Conservation (phyloP, 2,329 filamentous ascomycete species). For the Dactylellina leptospora region DNA sequence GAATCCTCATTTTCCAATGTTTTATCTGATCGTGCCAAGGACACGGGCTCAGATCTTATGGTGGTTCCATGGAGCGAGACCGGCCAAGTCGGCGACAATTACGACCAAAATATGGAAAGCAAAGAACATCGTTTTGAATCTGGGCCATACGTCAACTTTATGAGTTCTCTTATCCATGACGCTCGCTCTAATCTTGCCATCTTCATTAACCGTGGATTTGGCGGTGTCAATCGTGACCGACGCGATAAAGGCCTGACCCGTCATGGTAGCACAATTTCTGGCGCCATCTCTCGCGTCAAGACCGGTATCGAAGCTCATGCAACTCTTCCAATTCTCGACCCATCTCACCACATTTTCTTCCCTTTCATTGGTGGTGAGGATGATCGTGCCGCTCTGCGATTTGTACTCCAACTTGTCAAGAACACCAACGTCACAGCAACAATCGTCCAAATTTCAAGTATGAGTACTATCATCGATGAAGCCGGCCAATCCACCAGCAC, state of each 20-base stretch:
- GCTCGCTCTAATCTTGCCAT: slow-evolving; percentile 76
- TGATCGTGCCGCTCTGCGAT: slow-evolving; percentile 78
- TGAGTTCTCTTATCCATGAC: slow-evolving; percentile 72
- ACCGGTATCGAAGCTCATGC: slow-evolving; percentile 64
- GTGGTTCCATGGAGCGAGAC: slow-evolving; percentile 91
- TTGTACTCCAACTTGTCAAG: slow-evolving; percentile 84
- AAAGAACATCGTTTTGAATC: slow-evolving; percentile 68
- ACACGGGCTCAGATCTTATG: slow-evolving; percentile 76
- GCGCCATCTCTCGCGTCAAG: slow-evolving; percentile 54
- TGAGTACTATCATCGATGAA: slow-evolving; percentile 27
- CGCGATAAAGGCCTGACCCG: slow-evolving; percentile 56
- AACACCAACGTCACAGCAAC: slow-evolving; percentile 82
- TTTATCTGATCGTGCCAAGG: slow-evolving; percentile 73
- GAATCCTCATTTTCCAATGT: slow-evolving; percentile 81
- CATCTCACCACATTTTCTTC: slow-evolving; percentile 83
- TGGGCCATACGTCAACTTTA: slow-evolving; percentile 75
- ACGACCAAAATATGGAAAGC: slow-evolving; percentile 64
- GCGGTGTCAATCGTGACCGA: slow-evolving; percentile 62
- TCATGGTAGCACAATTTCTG: slow-evolving; percentile 53
- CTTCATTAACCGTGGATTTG: slow-evolving; percentile 78
- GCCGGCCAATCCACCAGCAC: slow-evolving; percentile 50
- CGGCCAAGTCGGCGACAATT: slow-evolving; percentile 74
- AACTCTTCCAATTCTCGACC: slow-evolving; percentile 70
- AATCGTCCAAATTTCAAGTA: slow-evolving; percentile 68
- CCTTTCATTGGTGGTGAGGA: slow-evolving; percentile 87